phyloP scores from a whole-genome alignment of 2,329 filamentous ascomycete species.

The Claviceps digitariae region DNA sequence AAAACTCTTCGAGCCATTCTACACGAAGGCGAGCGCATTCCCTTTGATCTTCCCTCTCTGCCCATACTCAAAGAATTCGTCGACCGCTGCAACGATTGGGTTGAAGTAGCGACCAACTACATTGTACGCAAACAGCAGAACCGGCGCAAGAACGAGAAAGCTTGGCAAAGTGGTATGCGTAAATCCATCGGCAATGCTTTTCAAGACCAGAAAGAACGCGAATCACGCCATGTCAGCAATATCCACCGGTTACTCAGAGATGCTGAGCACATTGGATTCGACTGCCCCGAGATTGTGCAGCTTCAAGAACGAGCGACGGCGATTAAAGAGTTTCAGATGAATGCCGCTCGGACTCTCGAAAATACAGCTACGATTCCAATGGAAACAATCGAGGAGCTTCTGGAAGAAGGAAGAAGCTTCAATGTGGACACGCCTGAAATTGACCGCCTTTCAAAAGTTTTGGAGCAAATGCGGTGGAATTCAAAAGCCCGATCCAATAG shows the following conservation, averaged over 20 bases:
- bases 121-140: slow-evolving; percentile 96
- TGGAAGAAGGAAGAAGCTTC: slow-evolving; percentile 80
- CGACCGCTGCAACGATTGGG: slow-evolving; percentile 93
- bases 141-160: slow-evolving; percentile 85
- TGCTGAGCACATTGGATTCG: slow-evolving; percentile 80
- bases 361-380: slow-evolving; percentile 50
- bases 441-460: slow-evolving; percentile 62
- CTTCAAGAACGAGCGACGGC: slow-evolving; percentile 74
- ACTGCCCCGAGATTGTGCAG: slow-evolving; percentile 78
- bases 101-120: slow-evolving; percentile 92
- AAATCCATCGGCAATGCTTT: slow-evolving; percentile 46
- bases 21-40: slow-evolving; percentile 91
- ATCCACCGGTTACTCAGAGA: slow-evolving; percentile 73
- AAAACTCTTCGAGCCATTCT: slow-evolving; percentile 75
- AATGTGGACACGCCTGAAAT: slow-evolving; percentile 87
- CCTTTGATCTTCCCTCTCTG: slow-evolving; percentile 74
- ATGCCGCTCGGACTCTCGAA: slow-evolving; percentile 56
- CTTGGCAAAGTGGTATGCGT: slow-evolving; percentile 60
- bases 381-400: slow-evolving; percentile 71
- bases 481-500: slow-evolving; percentile 56
- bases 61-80: slow-evolving; percentile 77
- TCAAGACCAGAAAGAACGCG: slow-evolving; percentile 66
- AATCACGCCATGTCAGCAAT: slow-evolving; percentile 78
- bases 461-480: slow-evolving; percentile 83
- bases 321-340: slow-evolving; percentile 72